Evolutionary conservation across 192 early-diverging fungal genomes (phyloP), one percentile per base, ranked within the genome.

Genomic region (Backusella westeae): DNA sequence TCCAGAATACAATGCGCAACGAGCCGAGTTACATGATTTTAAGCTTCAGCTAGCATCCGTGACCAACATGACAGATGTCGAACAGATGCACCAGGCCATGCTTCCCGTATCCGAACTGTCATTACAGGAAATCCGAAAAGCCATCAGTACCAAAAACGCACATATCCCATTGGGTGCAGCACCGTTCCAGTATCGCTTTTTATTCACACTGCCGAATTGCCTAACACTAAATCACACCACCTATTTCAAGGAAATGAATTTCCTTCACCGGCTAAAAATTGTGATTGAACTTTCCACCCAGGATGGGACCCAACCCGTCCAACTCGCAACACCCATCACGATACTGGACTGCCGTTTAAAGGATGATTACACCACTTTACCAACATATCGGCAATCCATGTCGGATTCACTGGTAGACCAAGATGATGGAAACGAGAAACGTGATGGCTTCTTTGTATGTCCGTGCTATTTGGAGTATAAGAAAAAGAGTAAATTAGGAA

Each of bases 181-280:
- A 0, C 65, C 77, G 5, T 78, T 78, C 32, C 77, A 78, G 38
- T 73, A 77, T 32, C 72, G 72, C 5, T 74, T 81, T 34, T 49
- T 81, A n/a, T 81, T 81, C 21, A 77, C 74, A 0, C 41, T 81
- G 35, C 80, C 79, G 19, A 81, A 81, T 34, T 81, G 80, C 34
- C 15, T 77, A 35, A 36, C 71, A 52, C 67, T 77, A 15, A 81
- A 81, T 34, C 80, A 81, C 23, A 77, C 79, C 23, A 81, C 80
- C 36, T 74, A 46, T 38, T 77, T 44, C 41, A 42, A 52, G 17
- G 75, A 81, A 36, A 81, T 81, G 19, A 68, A 77, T 32, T 77
- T 81, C 66, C 35, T 49, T 6, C 80, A 81, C 32, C 68, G 68
- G 26, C 34, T 81, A 9, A 77, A 77, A 34, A 77, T 81, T 56